phyloP scores from a whole-genome alignment of 192 early-diverging fungal species.

The Helicostylum pulchrum region DNA sequence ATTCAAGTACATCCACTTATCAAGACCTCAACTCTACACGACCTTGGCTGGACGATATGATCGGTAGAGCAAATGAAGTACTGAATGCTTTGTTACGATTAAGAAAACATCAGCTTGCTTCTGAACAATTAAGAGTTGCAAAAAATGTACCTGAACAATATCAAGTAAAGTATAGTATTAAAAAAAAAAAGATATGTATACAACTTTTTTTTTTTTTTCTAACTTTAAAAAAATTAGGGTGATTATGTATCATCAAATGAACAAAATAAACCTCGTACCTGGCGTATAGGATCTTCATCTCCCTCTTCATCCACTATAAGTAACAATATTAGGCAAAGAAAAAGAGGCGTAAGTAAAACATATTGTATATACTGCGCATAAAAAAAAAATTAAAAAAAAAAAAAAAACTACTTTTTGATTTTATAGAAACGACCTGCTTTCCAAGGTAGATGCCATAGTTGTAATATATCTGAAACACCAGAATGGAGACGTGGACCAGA shows the following conservation, averaged over 20 bases:
- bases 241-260: neutral
- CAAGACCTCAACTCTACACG: constrained; percentile 4
- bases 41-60: constrained; percentile 32
- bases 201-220: neutral
- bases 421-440: constrained; percentile 58
- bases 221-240: neutral
- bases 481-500: constrained; percentile 95
- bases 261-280: neutral
- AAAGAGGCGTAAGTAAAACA: constrained; percentile 29
- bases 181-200: neutral
- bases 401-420: too few relatives aligned
- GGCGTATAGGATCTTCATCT: constrained; percentile 1
- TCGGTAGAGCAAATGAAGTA: constrained; percentile 23
- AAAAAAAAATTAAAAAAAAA: neutral
- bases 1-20: neutral
- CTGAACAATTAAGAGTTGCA: constrained; percentile 6
- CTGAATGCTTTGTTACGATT: constrained; percentile 20
- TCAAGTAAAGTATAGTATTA: constrained; percentile 1
- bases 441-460: constrained; percentile 71
- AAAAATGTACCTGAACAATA: neutral
- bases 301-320: neutral
- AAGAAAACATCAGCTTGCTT: constrained; percentile 20
- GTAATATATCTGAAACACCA: constrained; percentile 85
- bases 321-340: constrained; percentile 8
- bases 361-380: too few relatives aligned